phyloP scores from a whole-genome alignment of 257 asterid species.

The Petunia axillaris region DNA sequence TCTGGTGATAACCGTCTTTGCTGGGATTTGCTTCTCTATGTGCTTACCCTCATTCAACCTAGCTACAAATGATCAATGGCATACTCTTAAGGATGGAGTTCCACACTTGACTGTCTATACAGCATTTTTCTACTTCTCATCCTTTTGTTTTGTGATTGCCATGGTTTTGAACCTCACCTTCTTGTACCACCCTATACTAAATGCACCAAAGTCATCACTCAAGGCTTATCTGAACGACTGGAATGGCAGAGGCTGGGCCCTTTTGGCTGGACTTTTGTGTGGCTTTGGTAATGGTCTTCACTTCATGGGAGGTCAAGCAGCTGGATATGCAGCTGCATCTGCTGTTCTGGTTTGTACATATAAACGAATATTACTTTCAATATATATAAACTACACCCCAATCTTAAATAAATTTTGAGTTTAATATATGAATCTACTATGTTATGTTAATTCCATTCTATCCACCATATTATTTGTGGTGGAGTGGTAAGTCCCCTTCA shows the following conservation, averaged over 20 bases:
- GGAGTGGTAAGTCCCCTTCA: too few species aligned
- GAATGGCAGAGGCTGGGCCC: conserved; percentile 93
- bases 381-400: neutral
- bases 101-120: conserved; percentile 83
- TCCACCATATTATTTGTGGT: too few species aligned
- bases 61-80: conserved; percentile 94
- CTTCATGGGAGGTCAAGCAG: conserved; percentile 99
- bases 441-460: too few species aligned
- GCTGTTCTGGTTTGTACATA: conserved; percentile 80
- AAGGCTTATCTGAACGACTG: conserved; percentile 74
- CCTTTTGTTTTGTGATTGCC: conserved; percentile 74
- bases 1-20: conserved; percentile 77
- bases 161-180: conserved; percentile 66
- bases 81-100: conserved; percentile 59
- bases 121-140: conserved; percentile 91
- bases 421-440: neutral
- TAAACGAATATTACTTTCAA: neutral
- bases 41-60: conserved; percentile 90
- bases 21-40: conserved; percentile 85
- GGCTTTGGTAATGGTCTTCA: conserved; percentile 98
- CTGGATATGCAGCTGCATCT: conserved; percentile 98
- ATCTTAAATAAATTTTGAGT: too few species aligned
- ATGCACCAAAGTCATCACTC: conserved; percentile 73
- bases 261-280: conserved; percentile 84
- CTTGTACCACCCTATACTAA: conserved; percentile 66